phyloP scores from a whole-genome alignment of 1,139 yeast genomes.

The Citeromyces hawaiiensis region DNA sequence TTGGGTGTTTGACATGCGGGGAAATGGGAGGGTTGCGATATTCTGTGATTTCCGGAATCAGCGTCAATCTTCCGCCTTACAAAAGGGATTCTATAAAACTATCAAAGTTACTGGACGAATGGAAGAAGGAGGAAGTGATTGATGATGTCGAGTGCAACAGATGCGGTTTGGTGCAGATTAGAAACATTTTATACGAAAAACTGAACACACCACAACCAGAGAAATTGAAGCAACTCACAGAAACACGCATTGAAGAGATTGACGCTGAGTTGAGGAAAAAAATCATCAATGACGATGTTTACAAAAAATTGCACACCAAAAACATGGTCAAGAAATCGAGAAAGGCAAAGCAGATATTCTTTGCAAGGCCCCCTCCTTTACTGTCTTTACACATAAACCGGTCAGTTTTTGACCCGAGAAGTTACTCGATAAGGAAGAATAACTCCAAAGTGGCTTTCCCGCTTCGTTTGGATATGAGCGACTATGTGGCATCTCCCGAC shows the following conservation, averaged over 20 bases:
- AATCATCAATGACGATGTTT: conserved; percentile 69
- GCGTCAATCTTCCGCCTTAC: conserved; percentile 49
- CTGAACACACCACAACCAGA: conserved; percentile 14
- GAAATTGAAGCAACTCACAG: conserved; percentile 32
- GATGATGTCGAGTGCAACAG: conserved; percentile 90
- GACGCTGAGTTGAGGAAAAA: conserved; percentile 44
- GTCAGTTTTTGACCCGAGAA: conserved; percentile 80
- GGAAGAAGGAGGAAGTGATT: conserved; percentile 73
- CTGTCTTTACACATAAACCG: conserved; percentile 80
- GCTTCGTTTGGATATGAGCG: conserved; percentile 45
- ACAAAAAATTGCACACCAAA: conserved; percentile 59
- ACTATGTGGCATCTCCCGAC: conserved; percentile 55
- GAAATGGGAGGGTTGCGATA: conserved; percentile 86
- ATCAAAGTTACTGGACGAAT: conserved; percentile 48
- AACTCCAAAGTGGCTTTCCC: conserved; percentile 76
- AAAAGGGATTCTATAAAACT: conserved; percentile 30
- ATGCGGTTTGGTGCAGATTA: conserved; percentile 62
- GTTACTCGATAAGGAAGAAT: conserved; percentile 75
- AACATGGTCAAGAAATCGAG: conserved; percentile 64
- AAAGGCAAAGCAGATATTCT: conserved; percentile 70
- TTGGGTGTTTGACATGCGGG: conserved; percentile 82
- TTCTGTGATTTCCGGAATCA: conserved; percentile 70
- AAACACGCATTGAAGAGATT: conserved; percentile 39
- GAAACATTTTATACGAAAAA: conserved; percentile 32
- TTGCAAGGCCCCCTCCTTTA: conserved; percentile 76